These are phyloP conservation scores for Porodaedalea pini DNA, from an alignment of 1,284 basidiomycete species.

Conservation along the genomic window DNA sequence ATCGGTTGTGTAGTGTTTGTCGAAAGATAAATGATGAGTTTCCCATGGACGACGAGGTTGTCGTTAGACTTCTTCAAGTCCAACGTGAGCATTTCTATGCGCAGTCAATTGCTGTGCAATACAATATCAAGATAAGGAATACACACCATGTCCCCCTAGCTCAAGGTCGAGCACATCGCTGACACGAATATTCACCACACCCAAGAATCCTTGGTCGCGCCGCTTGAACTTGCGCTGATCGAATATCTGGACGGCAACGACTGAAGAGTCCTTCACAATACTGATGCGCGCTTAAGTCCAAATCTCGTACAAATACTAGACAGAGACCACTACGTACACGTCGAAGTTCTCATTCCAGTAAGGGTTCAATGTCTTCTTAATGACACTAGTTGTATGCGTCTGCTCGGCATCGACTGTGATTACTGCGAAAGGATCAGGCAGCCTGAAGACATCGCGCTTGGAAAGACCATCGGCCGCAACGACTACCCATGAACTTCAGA, in stretches of 20 bases:
- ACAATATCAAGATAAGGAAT: background rate
- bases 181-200: conserved; percentile 89
- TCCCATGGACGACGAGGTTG: conserved; percentile 85
- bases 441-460: conserved; percentile 87
- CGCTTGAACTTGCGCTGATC: conserved; percentile 97
- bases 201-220: conserved; percentile 91
- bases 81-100: conserved; percentile 80
- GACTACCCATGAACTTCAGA: conserved; percentile 43
- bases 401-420: conserved; percentile 94
- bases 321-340: conserved; percentile 47
- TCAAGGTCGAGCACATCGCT: conserved; percentile 88
- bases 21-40: conserved; percentile 87
- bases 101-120: conserved; percentile 1
- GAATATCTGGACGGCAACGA: conserved; percentile 92
- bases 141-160: conserved; percentile 82
- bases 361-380: conserved; percentile 87
- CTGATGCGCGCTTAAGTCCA: conserved; percentile 37
- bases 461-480: conserved; percentile 87
- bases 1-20: conserved; percentile 77
- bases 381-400: conserved; percentile 88
- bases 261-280: conserved; percentile 85
- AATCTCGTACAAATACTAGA: conserved; percentile 6
- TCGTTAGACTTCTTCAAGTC: conserved; percentile 90
- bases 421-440: conserved; percentile 93
- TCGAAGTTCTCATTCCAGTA: conserved; percentile 96